phyloP scores from a whole-genome alignment of 176 grass and related monocot species.

The Hyparrhenia diplandra region DNA sequence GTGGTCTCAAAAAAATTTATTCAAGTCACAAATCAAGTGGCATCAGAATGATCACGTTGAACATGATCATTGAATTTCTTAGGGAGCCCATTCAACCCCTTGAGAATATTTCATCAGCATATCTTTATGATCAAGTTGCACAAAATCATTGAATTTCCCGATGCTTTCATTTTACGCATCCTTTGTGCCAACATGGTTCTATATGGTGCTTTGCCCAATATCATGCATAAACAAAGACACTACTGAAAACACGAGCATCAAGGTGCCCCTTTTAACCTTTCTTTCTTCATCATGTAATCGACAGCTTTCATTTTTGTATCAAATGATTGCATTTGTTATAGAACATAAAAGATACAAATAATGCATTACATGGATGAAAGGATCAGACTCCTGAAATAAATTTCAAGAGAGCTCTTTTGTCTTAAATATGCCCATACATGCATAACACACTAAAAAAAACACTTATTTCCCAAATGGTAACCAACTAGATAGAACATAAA shows the following conservation, averaged over 20 bases:
- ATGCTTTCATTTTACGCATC: background rate
- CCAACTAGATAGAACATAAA: background rate
- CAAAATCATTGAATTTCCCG: no score
- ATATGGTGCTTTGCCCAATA: background rate
- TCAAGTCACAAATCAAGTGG: no score
- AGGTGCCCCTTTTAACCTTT: background rate
- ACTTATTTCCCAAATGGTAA: background rate
- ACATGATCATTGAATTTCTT: no score
- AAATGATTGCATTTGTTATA: background rate
- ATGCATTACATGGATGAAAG: slow-evolving; percentile 5
- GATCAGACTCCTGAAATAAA: background rate
- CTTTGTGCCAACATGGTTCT: background rate
- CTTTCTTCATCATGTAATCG: background rate
- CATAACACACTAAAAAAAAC: background rate
- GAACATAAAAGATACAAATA: background rate
- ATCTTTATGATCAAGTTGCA: no score
- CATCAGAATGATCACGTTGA: no score
- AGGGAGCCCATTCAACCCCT: no score
- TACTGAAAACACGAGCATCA: background rate
- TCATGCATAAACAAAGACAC: background rate
- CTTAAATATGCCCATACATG: background rate
- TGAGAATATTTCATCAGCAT: no score
- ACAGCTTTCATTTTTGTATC: background rate
- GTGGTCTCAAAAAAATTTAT: no score
- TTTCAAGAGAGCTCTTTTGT: background rate